Conservation (phyloP, 2,329 filamentous ascomycete species). For the Herpomyces periplanetae region DNA sequence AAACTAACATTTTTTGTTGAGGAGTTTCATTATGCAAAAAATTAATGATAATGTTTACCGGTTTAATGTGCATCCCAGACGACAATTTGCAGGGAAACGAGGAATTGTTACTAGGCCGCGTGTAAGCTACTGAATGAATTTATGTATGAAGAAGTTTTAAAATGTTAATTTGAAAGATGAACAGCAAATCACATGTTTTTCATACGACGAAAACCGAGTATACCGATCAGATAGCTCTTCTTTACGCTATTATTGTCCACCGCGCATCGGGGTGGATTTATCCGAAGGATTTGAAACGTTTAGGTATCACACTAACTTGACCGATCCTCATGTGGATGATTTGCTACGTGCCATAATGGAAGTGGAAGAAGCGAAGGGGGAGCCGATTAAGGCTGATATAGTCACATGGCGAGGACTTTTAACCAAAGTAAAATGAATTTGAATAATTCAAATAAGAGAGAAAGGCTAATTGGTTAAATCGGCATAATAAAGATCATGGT, state of each 20-base stretch:
- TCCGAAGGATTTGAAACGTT: conserved; percentile 48
- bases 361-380: conserved; percentile 24
- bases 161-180: too few species aligned
- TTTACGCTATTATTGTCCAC: conserved; percentile 46
- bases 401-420: conserved; percentile 94
- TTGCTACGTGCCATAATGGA: conserved; percentile 33
- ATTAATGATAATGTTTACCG: too few species aligned
- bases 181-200: conserved; percentile 76
- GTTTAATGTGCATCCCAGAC: too few species aligned
- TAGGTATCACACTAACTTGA: conserved; percentile 34
- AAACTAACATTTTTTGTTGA: too few species aligned
- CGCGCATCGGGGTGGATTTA: conserved; percentile 25
- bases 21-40: too few species aligned
- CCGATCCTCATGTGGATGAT: conserved; percentile 58
- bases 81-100: too few species aligned
- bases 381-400: conserved; percentile 30
- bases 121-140: too few species aligned
- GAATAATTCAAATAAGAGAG: too few species aligned
- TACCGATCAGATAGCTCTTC: conserved; percentile 39
- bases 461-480: conserved; percentile 7
- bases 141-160: too few species aligned
- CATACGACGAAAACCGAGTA: conserved; percentile 46
- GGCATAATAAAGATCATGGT: conserved; percentile 89
- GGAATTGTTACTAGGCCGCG: too few species aligned
- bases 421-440: conserved; percentile 27